phyloP scores from a whole-genome alignment of 371 early-diverging fungal genomes.

The Rhizoclosmatium hyalinum region DNA sequence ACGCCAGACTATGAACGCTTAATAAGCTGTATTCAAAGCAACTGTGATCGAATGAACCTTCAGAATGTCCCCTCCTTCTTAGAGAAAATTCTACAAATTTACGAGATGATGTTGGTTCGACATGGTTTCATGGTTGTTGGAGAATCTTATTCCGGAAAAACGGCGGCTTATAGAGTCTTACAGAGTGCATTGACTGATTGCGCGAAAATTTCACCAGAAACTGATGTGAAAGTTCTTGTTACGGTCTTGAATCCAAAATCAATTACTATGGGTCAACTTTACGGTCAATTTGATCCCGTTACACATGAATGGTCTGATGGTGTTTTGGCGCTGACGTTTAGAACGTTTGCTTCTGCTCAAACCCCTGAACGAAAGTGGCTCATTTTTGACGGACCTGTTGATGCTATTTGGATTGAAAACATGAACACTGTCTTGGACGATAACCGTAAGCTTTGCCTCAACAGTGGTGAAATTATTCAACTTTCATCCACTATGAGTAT shows the following conservation, averaged over 20 bases:
- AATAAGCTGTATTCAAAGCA: slow-evolving; percentile 45
- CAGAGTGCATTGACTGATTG: slow-evolving; percentile 56
- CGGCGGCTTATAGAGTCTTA: slow-evolving; percentile 52
- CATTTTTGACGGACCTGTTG: slow-evolving; percentile 66
- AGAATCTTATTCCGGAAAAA: slow-evolving; percentile 58
- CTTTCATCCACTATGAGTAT: slow-evolving; percentile 60
- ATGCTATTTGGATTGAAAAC: slow-evolving; percentile 69
- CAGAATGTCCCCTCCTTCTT: slow-evolving; percentile 55
- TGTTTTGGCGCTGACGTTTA: slow-evolving; percentile 57
- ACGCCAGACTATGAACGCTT: slow-evolving; percentile 57
- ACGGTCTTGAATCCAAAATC: slow-evolving; percentile 61
- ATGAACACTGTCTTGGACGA: slow-evolving; percentile 70
- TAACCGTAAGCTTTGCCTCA: slow-evolving; percentile 63
- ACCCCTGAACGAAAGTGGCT: slow-evolving; percentile 63
- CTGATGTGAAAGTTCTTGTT: slow-evolving; percentile 49
- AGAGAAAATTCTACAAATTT: slow-evolving; percentile 62
- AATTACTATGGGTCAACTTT: slow-evolving; percentile 65
- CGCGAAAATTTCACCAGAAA: slow-evolving; percentile 43
- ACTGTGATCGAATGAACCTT: slow-evolving; percentile 51
- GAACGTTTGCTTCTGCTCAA: slow-evolving; percentile 53
- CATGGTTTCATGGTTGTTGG: slow-evolving; percentile 68
- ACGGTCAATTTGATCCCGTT: slow-evolving; percentile 61
- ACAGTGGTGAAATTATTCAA: slow-evolving; percentile 67
- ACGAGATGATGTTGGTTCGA: slow-evolving; percentile 64
- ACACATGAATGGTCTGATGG: slow-evolving; percentile 70